phyloP scores from a whole-genome alignment of 345 rosid species.

The Euphorbia tirucalli region DNA sequence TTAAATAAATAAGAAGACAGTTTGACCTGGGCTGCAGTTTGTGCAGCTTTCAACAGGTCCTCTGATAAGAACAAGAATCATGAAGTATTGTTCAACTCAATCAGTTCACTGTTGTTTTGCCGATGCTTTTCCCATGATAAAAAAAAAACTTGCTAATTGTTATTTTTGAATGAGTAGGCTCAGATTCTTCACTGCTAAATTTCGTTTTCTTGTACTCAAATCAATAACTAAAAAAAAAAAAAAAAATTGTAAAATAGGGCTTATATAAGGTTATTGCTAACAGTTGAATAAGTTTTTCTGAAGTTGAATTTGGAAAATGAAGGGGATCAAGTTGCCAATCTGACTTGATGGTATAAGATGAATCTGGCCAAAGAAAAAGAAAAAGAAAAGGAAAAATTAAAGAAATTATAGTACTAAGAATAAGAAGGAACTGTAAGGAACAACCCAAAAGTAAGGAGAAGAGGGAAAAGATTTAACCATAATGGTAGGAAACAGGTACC shows the following conservation, averaged over 20 bases:
- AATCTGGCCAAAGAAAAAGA: background rate
- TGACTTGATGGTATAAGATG: background rate
- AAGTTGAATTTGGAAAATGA: background rate
- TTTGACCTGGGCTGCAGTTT: background rate
- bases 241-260: background rate
- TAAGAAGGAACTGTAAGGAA: background rate
- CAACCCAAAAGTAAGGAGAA: background rate
- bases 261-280: background rate
- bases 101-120: background rate
- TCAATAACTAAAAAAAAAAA: background rate
- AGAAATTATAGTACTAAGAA: background rate
- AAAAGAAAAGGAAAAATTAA: background rate
- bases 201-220: background rate
- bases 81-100: background rate
- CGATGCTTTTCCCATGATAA: background rate
- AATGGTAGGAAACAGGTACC: background rate
- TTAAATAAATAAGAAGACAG: background rate
- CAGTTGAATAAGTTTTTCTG: background rate
- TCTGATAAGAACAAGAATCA: background rate
- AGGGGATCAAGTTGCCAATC: background rate
- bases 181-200: background rate
- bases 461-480: background rate
- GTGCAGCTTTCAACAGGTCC: background rate
- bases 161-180: background rate
- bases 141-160: background rate